A percentile compares a stretch with the other conserved stretches of the same genome.
phyloP scores from a whole-genome alignment of 2,329 filamentous ascomycete genomes.

The Fusarium sp. region DNA sequence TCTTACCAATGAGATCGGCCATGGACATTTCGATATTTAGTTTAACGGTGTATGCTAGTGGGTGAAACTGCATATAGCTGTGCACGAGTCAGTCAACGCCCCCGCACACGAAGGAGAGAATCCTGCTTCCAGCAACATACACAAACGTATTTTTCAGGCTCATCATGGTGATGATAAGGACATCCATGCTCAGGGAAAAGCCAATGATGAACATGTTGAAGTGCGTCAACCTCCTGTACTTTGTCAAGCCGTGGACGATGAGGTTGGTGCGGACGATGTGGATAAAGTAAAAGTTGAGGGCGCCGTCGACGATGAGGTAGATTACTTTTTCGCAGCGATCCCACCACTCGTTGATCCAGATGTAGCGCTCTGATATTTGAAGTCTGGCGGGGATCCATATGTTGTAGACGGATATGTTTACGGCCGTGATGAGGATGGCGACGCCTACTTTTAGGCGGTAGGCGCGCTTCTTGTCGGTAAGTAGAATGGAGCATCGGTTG shows the following conservation, averaged over 20 bases:
- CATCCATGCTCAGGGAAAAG: conserved; percentile 48
- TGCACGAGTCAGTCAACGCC: too few relatives aligned
- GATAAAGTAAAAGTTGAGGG: conserved; percentile 47
- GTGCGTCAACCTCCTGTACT: conserved; percentile 46
- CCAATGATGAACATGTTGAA: conserved; percentile 51
- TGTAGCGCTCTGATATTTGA: conserved; percentile 43
- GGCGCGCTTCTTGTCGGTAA: conserved; percentile 37
- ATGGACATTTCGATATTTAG: conserved; percentile 70
- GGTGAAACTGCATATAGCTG: conserved; percentile 65
- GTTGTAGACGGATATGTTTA: conserved; percentile 48
- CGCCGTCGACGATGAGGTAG: conserved; percentile 47
- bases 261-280: conserved; percentile 44
- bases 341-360: conserved; percentile 49
- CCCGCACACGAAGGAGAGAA: too few relatives aligned
- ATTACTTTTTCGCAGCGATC: conserved; percentile 50
- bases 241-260: conserved; percentile 41
- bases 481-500: conserved; percentile 46
- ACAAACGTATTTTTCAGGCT: conserved; percentile 48
- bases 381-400: conserved; percentile 48
- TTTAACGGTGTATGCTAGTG: conserved; percentile 68
- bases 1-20: conserved; percentile 65
- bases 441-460: conserved; percentile 41
- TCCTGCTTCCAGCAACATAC: conserved; percentile 29
- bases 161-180: conserved; percentile 50
- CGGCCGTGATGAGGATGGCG: conserved; percentile 43